phyloP scores from a whole-genome alignment of 164 flowering plant species.

The Paratinospora sagittata region DNA sequence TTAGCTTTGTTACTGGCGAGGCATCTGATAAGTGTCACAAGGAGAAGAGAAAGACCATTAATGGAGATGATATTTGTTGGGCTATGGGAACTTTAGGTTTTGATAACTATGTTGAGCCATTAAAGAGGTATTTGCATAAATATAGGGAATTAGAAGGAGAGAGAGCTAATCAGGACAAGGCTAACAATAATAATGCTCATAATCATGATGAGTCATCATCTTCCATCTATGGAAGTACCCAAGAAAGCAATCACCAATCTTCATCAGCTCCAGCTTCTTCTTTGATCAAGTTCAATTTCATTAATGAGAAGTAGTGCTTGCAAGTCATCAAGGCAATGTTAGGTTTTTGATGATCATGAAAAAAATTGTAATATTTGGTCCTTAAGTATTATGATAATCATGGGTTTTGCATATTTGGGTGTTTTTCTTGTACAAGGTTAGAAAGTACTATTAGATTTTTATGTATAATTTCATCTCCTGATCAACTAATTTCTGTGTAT shows the following conservation, averaged over 20 bases:
- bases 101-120: conserved; percentile 54
- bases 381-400: too few species aligned
- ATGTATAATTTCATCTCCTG: background rate
- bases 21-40: conserved; percentile 75
- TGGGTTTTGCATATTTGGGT: background rate
- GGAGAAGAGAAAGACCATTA: conserved; percentile 82
- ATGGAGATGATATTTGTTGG: conserved; percentile 85
- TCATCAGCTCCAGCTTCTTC: conserved; percentile 6
- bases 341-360: background rate
- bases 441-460: background rate
- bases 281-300: conserved; percentile 18
- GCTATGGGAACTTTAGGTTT: conserved; percentile 63
- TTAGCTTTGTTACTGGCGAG: conserved; percentile 70
- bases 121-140: conserved; percentile 45
- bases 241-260: conserved; percentile 4
- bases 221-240: conserved; percentile 4
- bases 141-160: conserved; percentile 58
- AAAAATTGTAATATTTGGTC: background rate
- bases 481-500: background rate
- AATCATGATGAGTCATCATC: conserved; percentile 16
- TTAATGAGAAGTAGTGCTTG: conserved; percentile 9
- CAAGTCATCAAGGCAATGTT: background rate
- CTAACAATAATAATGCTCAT: conserved; percentile 14
- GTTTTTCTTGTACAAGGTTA: background rate
- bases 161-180: conserved; percentile 34